Base-by-base conservation (phyloP, 257 asterid species). In the Catharanthus roseus region DNA sequence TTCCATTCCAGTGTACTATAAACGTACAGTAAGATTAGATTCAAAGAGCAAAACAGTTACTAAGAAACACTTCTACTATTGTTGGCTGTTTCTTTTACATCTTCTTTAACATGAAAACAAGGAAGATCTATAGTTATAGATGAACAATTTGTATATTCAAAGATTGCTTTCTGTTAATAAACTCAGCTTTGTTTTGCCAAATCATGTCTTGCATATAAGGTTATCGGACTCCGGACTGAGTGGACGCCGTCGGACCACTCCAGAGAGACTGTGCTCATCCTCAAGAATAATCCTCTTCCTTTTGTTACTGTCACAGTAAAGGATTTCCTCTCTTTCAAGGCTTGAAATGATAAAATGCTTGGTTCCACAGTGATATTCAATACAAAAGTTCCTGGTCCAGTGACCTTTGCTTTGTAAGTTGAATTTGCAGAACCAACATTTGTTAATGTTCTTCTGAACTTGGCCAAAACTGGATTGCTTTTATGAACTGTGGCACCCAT, bases 201-300 rank as follows among this genome's bases (percentile, higher is more conserved):
- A 42, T 16, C n/a, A 13, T 7, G 38, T 6, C 6, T 29, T 33
- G 61, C 11, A 29, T 49, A 72, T 62, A 72, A 3, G 6, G 67
- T 42, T 41, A 74, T 74, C 10, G 78, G 78, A 68, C 73, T 74
- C 57, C 78, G 55, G n/a, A 74, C 73, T 0, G n/a, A 3, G 34
- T 74, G 73, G 24, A 49, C 50, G 19, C 85, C 86, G 67, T 84
- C 78, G 0, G 74, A 79, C 88, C 88, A 84, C 65, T 68, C 74
- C 23, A 84, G 63, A 26, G 82, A 74, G 42, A 80, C 74, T 38
- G 85, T 82, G 1, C 54, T 4, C 63, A 77, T 55, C 1, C 51
- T 29, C 10, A 10, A 1, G 18, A 49, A 0, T 12, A 1, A 18
- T 49, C 31, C 56, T 29, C 10, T 4, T 44, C 24, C 42, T 31